Base-by-base conservation (phyloP, 805 yeast species). In the Deakozyma indianensis region DNA sequence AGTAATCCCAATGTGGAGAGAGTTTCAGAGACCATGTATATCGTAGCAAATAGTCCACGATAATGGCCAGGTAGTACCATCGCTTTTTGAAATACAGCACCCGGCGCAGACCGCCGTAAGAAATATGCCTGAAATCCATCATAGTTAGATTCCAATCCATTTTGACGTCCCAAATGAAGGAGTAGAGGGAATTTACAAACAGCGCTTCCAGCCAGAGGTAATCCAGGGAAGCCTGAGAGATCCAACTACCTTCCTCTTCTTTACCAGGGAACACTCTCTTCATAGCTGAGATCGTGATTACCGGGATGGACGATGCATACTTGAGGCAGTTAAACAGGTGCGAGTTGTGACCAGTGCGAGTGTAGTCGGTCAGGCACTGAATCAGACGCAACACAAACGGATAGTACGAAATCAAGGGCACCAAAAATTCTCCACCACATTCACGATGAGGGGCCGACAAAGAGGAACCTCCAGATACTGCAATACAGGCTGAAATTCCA, bases 121-220 rank as follows among this genome's bases (percentile, higher is more conserved):
- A 25, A 4, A 51, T 43, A 16, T 49, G 43, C 24, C 45, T 43
- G 29, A 40, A 45, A 7, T 29, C 23, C 41, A 82, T 67, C 5
- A 82, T 55, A 9, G 73, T 71, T 43, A 86, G 68, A 41, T 78
- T 77, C 98, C 98, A 92, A 65, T 92, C 99, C 71, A 77, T 76
- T 43, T 73, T 72, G 11, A 90, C 62, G 61, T 92, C 99, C 99
- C 99, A 92, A 46, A 76, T 65, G 49, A 85, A 83, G 15, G 94
- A 74, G 60, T 83, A 92, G 0, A 75, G 54, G 0, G 97, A 82
- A 58, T 83, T 86, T 35, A 83, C 54, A 1, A 79, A 56, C 48
- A 71, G 77, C 53, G 65, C 65, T 53, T 65, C 48, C 15, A 59
- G 53, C 59, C 66, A 63, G 2, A 62, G 32, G 23, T 52, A 44